Conservation (phyloP, 345 rosid species). For the Sisymbrium altissimum region DNA sequence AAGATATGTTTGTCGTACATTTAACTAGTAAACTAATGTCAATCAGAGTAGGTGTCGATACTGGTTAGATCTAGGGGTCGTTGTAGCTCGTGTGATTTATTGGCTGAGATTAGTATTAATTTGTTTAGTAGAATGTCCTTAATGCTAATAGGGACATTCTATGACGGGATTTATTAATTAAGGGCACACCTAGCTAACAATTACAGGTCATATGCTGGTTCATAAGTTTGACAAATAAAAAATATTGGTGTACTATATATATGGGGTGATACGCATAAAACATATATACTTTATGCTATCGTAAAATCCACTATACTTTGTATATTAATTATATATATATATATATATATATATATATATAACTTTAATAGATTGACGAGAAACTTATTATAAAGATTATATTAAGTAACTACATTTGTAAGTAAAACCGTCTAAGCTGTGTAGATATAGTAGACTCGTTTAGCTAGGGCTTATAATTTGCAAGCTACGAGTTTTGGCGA, state of each 20-base stretch:
- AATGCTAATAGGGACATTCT: neutral
- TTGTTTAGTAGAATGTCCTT: neutral
- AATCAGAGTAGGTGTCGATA: constrained; percentile 14
- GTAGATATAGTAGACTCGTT: neutral
- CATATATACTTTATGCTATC: neutral
- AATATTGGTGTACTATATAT: neutral
- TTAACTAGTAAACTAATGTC: constrained; percentile 3
- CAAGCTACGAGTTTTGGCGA: neutral
- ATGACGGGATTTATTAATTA: neutral
- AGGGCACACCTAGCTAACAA: neutral
- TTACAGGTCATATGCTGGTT: neutral
- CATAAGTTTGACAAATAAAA: neutral
- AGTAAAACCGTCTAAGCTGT: neutral
- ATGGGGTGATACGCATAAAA: neutral
- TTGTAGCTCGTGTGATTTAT: neutral
- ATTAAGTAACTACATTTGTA: neutral
- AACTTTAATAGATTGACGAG: neutral
- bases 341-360: neutral
- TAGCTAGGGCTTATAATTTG: neutral
- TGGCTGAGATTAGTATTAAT: neutral
- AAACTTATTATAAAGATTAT: neutral
- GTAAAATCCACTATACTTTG: neutral
- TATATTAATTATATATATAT: neutral
- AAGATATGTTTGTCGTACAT: constrained; percentile 4
- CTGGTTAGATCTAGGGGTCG: constrained; percentile 8